Conservation (phyloP, 305 asterid genomes). For the Plantago rigida region DNA sequence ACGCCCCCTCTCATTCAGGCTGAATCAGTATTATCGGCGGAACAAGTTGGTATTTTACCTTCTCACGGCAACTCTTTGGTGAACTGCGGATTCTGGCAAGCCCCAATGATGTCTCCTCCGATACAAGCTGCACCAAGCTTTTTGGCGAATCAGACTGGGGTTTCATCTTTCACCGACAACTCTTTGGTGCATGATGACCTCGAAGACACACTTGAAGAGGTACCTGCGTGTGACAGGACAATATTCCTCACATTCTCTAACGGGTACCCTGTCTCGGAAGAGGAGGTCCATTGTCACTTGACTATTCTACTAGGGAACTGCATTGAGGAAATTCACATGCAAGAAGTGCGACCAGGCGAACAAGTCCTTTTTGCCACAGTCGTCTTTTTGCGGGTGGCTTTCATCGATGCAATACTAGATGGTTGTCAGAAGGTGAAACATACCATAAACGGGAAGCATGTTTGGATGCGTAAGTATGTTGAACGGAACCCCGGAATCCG, state of each 20-base stretch:
- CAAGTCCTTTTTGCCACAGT: conserved; percentile 46
- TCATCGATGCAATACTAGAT: conserved; percentile 26
- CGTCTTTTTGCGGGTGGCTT: conserved; percentile 27
- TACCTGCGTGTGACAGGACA: conserved; percentile 27
- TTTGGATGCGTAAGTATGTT: conserved; percentile 50
- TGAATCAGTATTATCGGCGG: no score
- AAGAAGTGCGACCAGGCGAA: conserved; percentile 31
- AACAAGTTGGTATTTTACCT: no score
- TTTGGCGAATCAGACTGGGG: no score
- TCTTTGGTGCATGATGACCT: neutral
- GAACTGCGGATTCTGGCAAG: no score
- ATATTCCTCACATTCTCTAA: conserved; percentile 49
- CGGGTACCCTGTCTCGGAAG: conserved; percentile 38
- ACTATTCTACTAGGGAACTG: conserved; percentile 30
- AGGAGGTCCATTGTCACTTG: conserved; percentile 32
- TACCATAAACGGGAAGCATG: conserved; percentile 42
- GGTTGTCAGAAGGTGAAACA: conserved; percentile 35
- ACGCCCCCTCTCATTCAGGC: no score
- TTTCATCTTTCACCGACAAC: no score
- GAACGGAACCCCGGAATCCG: conserved; percentile 14
- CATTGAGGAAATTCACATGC: conserved; percentile 42
- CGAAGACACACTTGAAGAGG: conserved; percentile 11
- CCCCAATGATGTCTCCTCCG: no score
- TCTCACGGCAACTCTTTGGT: no score
- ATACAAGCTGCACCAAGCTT: no score